Base-by-base conservation (phyloP, 495 filamentous ascomycete species). In the Penicillium cinerascens region DNA sequence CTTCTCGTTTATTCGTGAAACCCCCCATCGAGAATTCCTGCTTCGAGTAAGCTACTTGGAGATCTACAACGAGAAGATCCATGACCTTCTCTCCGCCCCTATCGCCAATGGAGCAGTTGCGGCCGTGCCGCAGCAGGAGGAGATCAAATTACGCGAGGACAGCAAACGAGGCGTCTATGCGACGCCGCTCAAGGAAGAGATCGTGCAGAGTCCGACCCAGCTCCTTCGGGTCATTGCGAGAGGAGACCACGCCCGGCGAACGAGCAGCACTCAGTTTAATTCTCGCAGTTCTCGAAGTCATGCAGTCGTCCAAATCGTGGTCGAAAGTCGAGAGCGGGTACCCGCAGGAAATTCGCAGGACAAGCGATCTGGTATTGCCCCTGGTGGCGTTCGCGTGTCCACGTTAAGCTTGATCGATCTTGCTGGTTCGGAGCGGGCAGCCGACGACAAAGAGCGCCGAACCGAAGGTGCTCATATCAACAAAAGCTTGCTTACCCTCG, bases 401-500 rank as follows among this genome's bases (percentile, higher is more conserved):
- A 97, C 95, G 0, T 72, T 98, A 35, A 96, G 90, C 58, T 74
- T 98, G 65, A 98, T 98, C 58, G 93, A 98, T 82, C 75, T 98
- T 53, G 93, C 93, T 42, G 93, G 93, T 17, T 97, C 93, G 2
- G 93, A 98, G 61, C 86, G 91, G 66, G 93, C 93, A 35, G 93
- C 93, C 13, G 93, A 98, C 60, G 88, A 85, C 33, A 98, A 97
- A 63, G 93, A 98, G 70, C 79, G 93, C 47, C 82, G 95, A 42
- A 89, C 91, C 29, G 93, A 98, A 72, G 93, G 93, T 43, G 91
- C 93, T 27, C 93, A 98, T 65, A 98, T 98, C 74, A 98, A 98
- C 74, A 96, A 96, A 70, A 96, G 91, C 68, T 75, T 98, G 63
- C 82, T 98, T 46, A 98, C 93, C 2, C 79, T 98, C 3, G 93